Conservation (phyloP, 2,329 filamentous ascomycete species). For the Claviceps humidiphila region DNA sequence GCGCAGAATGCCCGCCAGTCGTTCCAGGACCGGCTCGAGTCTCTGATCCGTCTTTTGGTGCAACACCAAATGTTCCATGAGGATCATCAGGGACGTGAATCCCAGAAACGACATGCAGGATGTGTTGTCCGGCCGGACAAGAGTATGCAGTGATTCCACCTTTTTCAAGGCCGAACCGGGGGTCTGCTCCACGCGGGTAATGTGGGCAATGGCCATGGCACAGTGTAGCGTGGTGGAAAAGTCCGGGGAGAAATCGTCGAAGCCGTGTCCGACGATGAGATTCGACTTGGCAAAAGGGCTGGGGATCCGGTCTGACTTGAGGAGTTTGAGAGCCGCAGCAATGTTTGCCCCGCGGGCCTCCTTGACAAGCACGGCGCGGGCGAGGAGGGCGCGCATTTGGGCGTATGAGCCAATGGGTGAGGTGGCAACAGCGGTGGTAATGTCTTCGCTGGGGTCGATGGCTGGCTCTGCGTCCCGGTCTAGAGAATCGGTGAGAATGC, state of each 20-base stretch:
- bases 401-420: conserved; percentile 70
- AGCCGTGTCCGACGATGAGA: conserved; percentile 33
- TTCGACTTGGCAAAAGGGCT: conserved; percentile 14
- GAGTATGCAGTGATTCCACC: conserved; percentile 34
- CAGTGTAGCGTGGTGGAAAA: conserved; percentile 44
- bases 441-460: conserved; percentile 23
- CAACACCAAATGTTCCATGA: conserved; percentile 39
- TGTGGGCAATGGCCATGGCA: conserved; percentile 46
- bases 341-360: conserved; percentile 43
- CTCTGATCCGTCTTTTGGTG: conserved; percentile 34
- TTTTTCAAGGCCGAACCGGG: conserved; percentile 24
- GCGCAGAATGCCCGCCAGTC: conserved; percentile 42
- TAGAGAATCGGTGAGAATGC: conserved; percentile 52
- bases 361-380: conserved; percentile 42
- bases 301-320: conserved; percentile 21
- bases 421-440: conserved; percentile 56
- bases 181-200: conserved; percentile 30
- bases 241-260: conserved; percentile 31
- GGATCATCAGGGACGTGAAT: conserved; percentile 43
- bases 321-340: conserved; percentile 38
- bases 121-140: conserved; percentile 28
- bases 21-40: conserved; percentile 38
- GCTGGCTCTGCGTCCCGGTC: conserved; percentile 29
- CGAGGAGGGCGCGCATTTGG: conserved; percentile 45
- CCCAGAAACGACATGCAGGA: conserved; percentile 42